phyloP scores from a whole-genome alignment of 495 filamentous ascomycete species.

The Penicillium chermesinum region DNA sequence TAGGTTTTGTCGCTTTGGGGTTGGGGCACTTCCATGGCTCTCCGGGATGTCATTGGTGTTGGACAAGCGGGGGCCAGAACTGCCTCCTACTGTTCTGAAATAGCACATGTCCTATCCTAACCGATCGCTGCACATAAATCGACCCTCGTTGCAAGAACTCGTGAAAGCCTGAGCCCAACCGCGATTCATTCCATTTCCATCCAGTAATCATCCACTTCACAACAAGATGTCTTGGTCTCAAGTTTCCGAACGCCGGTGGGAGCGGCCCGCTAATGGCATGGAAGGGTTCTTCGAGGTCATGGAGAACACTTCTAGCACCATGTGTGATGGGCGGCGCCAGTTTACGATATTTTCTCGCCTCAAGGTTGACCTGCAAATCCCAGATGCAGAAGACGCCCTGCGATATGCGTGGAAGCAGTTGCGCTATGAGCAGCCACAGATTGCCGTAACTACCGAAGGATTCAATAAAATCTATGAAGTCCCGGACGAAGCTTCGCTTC shows the following conservation, averaged over 20 bases:
- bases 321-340: not conserved
- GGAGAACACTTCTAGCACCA: not conserved
- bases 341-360: not conserved
- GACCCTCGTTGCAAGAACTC: too few relatives aligned
- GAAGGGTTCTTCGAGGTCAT: not conserved
- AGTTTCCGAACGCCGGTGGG: not conserved
- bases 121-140: too few relatives aligned
- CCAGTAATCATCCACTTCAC: too few relatives aligned
- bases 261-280: not conserved
- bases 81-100: too few relatives aligned
- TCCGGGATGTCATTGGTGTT: too few relatives aligned
- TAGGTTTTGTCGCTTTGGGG: too few relatives aligned
- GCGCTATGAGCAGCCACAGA: not conserved
- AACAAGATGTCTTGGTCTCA: slow-evolving; percentile 4
- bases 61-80: too few relatives aligned
- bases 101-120: too few relatives aligned
- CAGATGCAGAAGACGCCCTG: not conserved
- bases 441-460: not conserved
- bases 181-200: too few relatives aligned
- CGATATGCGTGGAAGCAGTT: slow-evolving; percentile 1
- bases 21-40: too few relatives aligned
- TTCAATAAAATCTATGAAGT: not conserved
- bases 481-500: not conserved
- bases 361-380: not conserved
- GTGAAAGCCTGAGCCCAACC: too few relatives aligned